phyloP scores from a whole-genome alignment of 495 filamentous ascomycete species.

The Penicillium antarcticum region DNA sequence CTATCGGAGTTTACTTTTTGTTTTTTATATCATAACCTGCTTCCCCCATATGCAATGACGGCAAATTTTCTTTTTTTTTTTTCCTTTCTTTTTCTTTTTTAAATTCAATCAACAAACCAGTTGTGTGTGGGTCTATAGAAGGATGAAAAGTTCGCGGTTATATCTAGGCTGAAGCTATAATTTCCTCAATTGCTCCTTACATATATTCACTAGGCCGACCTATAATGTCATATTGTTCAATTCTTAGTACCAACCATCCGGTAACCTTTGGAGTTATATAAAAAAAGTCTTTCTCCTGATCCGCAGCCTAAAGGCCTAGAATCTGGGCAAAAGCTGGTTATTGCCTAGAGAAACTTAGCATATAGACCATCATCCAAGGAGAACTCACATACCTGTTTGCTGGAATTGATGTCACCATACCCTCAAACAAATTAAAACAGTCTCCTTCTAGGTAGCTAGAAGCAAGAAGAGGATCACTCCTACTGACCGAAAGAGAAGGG shows the following conservation, averaged over 20 bases:
- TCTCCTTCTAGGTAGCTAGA: constrained; percentile 5
- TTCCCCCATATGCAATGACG: no score
- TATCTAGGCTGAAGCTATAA: no score
- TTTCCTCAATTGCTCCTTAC: no score
- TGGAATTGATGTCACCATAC: constrained; percentile 19
- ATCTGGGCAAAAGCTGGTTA: constrained; percentile 26
- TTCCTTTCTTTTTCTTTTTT: no score
- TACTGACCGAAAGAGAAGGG: background rate
- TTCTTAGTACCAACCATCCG: no score
- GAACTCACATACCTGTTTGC: constrained; percentile 7
- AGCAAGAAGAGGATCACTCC: background rate
- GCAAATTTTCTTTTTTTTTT: no score
- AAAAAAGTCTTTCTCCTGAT: constrained; percentile 24
- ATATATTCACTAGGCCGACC: no score
- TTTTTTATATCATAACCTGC: no score
- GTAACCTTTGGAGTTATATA: constrained; percentile 16
- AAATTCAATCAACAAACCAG: no score
- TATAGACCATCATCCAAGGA: background rate
- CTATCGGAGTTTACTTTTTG: constrained; percentile 23
- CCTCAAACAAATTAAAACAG: constrained; percentile 23
- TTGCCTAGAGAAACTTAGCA: constrained; percentile 5
- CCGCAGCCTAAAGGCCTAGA: constrained; percentile 24
- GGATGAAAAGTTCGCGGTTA: no score
- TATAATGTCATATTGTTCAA: no score
- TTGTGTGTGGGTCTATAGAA: no score